A percentile compares a stretch with the other conserved stretches of the same genome.
These are phyloP conservation scores for Kuraishia hungarica DNA, from an alignment of 805 yeast genomes.

Conservation along the genomic window DNA sequence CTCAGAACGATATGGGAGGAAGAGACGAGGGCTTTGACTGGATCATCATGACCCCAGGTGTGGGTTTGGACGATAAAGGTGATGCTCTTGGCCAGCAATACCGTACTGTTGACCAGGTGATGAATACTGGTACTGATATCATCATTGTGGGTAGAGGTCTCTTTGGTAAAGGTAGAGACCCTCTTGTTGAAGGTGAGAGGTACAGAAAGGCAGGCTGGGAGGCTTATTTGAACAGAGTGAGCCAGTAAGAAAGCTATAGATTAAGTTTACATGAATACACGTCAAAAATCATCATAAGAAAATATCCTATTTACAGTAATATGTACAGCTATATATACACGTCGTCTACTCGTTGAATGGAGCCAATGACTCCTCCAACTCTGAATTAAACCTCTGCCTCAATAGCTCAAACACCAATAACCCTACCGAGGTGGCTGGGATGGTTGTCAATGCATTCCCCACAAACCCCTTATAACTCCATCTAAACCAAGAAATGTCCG, in stretches of 20 bases:
- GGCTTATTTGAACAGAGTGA: conserved; percentile 53
- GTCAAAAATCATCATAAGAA: background rate
- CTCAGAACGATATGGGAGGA: conserved; percentile 84
- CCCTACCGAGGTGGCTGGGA: conserved; percentile 88
- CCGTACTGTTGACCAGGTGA: conserved; percentile 81
- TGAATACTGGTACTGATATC: conserved; percentile 81
- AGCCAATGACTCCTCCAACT: conserved; percentile 8
- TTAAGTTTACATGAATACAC: too few relatives aligned
- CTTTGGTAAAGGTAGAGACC: conserved; percentile 91
- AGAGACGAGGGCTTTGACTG: conserved; percentile 84
- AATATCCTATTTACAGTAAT: background rate
- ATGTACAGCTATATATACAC: background rate
- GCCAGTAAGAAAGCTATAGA: too few relatives aligned
- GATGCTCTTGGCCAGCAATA: conserved; percentile 96
- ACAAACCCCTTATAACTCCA: conserved; percentile 77
- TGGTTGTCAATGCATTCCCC: conserved; percentile 60
- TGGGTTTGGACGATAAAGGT: conserved; percentile 94
- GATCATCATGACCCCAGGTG: conserved; percentile 98
- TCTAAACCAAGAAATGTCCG: conserved; percentile 46
- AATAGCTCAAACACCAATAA: conserved; percentile 76
- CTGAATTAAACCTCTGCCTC: conserved; percentile 34
- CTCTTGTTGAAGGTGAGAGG: conserved; percentile 77
- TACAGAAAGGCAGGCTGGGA: conserved; percentile 94
- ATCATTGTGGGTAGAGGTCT: conserved; percentile 98
- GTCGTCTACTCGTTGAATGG: background rate